Percentiles rank a stretch among this genome's conserved stretches.
Evolutionary conservation across 768 basidiomycete species (phyloP).

Genomic region (Guyanaporus albipodus): DNA sequence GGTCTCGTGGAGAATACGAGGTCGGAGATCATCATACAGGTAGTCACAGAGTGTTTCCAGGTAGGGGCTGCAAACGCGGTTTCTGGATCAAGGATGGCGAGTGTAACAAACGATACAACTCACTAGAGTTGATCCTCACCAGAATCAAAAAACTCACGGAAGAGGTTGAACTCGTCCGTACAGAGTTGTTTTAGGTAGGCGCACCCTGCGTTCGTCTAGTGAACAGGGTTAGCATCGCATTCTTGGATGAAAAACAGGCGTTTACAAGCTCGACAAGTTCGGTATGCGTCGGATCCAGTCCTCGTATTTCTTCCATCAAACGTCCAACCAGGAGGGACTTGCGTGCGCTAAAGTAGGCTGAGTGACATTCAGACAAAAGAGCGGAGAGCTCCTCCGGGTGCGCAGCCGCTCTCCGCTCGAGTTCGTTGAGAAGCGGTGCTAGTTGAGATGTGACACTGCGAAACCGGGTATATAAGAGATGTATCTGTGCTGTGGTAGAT

Average conservation of each 20-base stretch:
- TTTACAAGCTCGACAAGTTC: conserved; percentile 86
- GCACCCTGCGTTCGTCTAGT: conserved; percentile 85
- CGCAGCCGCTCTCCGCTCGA: conserved; percentile 70
- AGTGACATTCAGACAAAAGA: conserved; percentile 81
- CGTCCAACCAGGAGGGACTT: conserved; percentile 66
- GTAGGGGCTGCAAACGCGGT: conserved; percentile 58
- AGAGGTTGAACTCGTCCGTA: conserved; percentile 84
- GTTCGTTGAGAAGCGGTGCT: conserved; percentile 74
- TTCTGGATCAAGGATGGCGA: conserved; percentile 5
- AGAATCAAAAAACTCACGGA: conserved; percentile 79
- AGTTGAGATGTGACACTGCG: conserved; percentile 65
- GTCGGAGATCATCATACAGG: conserved; percentile 93
- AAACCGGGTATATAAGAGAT: conserved; percentile 91
- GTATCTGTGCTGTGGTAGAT: conserved; percentile 73
- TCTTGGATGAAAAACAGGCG: neutral
- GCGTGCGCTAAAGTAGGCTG: conserved; percentile 75
- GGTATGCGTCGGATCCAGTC: conserved; percentile 71
- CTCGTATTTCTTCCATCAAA: conserved; percentile 78
- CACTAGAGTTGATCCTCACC: conserved; percentile 76
- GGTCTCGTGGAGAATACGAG: conserved; percentile 91
- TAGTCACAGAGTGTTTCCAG: conserved; percentile 90
- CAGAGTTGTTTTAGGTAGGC: conserved; percentile 91
- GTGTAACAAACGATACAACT: conserved; percentile 23
- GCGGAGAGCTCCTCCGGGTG: conserved; percentile 84
- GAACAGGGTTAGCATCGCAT: neutral